Evolutionary conservation across 192 early-diverging fungal species (phyloP).

Genomic region (Coemansia sp.): DNA sequence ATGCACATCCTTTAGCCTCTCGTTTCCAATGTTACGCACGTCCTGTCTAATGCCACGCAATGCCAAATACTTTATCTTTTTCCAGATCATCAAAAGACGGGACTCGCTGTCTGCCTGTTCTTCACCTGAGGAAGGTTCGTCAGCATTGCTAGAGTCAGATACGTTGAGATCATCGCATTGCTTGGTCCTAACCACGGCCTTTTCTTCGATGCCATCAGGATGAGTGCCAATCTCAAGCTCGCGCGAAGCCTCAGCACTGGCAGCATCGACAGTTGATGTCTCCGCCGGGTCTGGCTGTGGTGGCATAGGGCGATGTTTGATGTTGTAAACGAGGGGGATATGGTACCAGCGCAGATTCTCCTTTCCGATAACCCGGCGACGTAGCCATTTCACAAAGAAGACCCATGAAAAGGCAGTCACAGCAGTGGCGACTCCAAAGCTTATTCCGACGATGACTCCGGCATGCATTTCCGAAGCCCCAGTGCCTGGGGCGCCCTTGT

Average conservation of each 20-base stretch:
- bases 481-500: constrained; percentile 65
- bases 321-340: constrained; percentile 60
- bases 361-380: constrained; percentile 62
- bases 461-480: constrained; percentile 41
- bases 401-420: constrained; percentile 60
- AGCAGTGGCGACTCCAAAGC: constrained; percentile 60
- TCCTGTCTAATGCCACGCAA: constrained; percentile 56
- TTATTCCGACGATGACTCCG: constrained; percentile 62
- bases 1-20: constrained; percentile 58
- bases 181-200: constrained; percentile 16
- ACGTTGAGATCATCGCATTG: constrained; percentile 15
- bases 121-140: constrained; percentile 12
- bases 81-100: constrained; percentile 10
- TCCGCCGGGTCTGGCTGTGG: constrained; percentile 3
- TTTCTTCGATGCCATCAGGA: constrained; percentile 22
- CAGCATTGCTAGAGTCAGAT: neutral
- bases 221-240: constrained; percentile 30
- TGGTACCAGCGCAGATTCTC: constrained; percentile 78
- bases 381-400: constrained; percentile 69
- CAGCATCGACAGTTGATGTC: constrained; percentile 10
- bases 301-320: constrained; percentile 56
- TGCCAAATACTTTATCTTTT: constrained; percentile 19
- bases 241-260: constrained; percentile 18
- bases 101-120: constrained; percentile 7
- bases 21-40: constrained; percentile 56